Conservation (phyloP, 352 stramenopile genomes). For the Globisporangium acanthophoron region DNA sequence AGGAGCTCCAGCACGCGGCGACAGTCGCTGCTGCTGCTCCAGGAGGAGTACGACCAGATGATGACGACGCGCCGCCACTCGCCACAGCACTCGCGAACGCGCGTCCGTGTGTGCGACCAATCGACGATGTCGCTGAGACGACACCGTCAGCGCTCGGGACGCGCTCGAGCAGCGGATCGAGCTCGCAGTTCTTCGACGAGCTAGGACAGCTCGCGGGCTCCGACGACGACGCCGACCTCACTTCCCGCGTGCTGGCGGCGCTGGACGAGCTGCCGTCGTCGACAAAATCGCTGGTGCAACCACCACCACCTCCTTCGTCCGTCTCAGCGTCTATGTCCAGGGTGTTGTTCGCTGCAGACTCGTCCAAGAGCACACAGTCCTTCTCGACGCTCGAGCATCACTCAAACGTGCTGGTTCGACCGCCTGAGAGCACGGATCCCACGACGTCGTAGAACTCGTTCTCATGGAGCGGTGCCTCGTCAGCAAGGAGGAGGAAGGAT, state of each 20-base stretch:
- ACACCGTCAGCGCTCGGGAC: slow-evolving; percentile 8
- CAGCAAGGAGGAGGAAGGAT: too few relatives aligned
- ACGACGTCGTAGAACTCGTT: too few relatives aligned
- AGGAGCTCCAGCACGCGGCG: not conserved
- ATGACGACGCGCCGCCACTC: slow-evolving; percentile 14
- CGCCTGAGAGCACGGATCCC: too few relatives aligned
- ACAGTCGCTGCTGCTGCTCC: not conserved
- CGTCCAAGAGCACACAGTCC: too few relatives aligned
- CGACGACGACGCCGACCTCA: slow-evolving; percentile 53
- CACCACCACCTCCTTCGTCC: not conserved
- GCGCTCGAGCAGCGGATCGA: slow-evolving; percentile 29
- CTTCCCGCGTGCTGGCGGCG: slow-evolving; percentile 45
- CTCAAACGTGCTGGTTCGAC: too few relatives aligned
- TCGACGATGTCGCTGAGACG: slow-evolving; percentile 21
- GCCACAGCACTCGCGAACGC: slow-evolving; percentile 46
- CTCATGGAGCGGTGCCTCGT: too few relatives aligned
- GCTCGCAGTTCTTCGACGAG: slow-evolving; percentile 19
- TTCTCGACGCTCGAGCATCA: too few relatives aligned
- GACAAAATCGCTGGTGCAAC: not conserved
- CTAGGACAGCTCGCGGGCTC: slow-evolving; percentile 7
- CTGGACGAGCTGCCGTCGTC: slow-evolving; percentile 31
- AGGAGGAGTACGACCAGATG: slow-evolving; percentile 2
- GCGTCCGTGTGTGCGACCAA: slow-evolving; percentile 56
- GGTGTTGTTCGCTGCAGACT: not conserved
- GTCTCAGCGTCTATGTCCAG: not conserved